Percentiles rank a stretch among this genome's conserved stretches.
Conservation (phyloP, 768 basidiomycete genomes). For the Suillus spraguei region DNA sequence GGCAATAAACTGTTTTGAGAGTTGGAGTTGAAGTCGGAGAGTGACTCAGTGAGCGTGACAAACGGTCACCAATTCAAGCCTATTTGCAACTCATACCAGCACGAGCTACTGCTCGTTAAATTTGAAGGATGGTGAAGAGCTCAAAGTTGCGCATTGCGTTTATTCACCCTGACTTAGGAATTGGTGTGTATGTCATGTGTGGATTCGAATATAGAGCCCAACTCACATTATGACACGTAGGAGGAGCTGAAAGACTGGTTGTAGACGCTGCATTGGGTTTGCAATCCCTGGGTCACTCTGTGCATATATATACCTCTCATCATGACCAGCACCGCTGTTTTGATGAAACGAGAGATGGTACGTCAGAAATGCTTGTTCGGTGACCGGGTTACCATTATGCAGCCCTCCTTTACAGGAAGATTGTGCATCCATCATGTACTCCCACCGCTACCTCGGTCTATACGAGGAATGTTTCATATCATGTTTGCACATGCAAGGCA, state of each 20-base stretch:
- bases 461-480: conserved; percentile 84
- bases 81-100: not conserved
- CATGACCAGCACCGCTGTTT: conserved; percentile 89
- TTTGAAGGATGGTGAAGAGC: conserved; percentile 8
- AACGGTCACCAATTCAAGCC: not conserved
- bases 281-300: conserved; percentile 79
- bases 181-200: conserved; percentile 54
- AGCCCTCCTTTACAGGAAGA: conserved; percentile 55
- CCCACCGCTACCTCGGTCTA: conserved; percentile 79
- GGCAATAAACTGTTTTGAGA: no score
- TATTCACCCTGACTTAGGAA: conserved; percentile 93
- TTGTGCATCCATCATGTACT: conserved; percentile 72
- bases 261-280: conserved; percentile 94
- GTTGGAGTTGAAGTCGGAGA: no score
- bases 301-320: conserved; percentile 92
- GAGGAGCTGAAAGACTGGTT: conserved; percentile 93
- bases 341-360: conserved; percentile 91
- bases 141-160: conserved; percentile 66
- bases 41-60: not conserved
- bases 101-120: not conserved
- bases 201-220: not conserved
- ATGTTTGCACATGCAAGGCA: conserved; percentile 88
- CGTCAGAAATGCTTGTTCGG: conserved; percentile 18
- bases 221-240: conserved; percentile 40
- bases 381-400: not conserved